Evolutionary conservation across 1,139 yeast genomes (phyloP), one percentile per base, ranked within the genome.

Genomic region (Pichia sorboxylosa): DNA sequence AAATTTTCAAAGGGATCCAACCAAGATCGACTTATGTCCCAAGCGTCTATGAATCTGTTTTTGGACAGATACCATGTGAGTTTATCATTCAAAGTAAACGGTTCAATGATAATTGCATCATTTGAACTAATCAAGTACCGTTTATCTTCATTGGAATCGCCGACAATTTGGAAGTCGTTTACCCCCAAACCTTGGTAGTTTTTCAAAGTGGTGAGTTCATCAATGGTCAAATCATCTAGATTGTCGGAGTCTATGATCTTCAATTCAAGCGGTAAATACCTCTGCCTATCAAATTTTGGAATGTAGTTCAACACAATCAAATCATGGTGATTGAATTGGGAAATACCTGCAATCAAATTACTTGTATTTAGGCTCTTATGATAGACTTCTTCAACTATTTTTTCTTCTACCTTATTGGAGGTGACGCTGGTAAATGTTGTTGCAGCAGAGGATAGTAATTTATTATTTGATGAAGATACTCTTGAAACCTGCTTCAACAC

Each of bases 181-280:
- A 82, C 62, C 0, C 94, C 90, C 23, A 84, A 57, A 17, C 66
- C 63, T 26, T 71, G 66, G 30, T 63, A 69, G 29, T 72, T 69
- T 33, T 66, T 69, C 36, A 85, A 57, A 11, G 8, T 20, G 0
- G 81, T 74, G 7, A 90, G 64, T 48, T 80, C 94, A 54, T 90
- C 96, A 25, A 79, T 87, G 38, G 81, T 77, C n/a, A 71, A 66
- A 34, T 83, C 93, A 37, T 73, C 80, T 5, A 92, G 85, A 8
- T 74, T 69, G 2, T 62, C 50, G 4, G 77, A 62, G 48, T 79
- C 78, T 15, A 83, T 58, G 5, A 87, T 61, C 40, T 78, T 70
- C 19, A 90, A 55, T 41, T 85, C 95, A 0, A 97, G 95, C 5
- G 71, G 60, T 7, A 30, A 29, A n/a, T 26, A 36, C 13, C 30